Evolutionary conservation across 768 basidiomycete genomes (phyloP).

Genomic region (Boletellus ananiceps): DNA sequence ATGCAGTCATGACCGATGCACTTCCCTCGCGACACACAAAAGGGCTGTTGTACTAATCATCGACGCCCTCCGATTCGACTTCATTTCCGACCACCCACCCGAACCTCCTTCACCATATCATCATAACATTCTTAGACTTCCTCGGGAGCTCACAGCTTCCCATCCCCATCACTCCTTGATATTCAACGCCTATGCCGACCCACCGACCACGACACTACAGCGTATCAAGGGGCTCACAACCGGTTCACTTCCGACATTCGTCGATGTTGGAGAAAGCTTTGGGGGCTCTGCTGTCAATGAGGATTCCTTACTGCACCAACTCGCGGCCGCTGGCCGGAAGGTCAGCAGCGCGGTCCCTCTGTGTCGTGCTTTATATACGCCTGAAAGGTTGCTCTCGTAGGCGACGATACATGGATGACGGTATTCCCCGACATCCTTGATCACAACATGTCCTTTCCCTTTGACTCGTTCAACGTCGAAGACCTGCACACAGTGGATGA

Average conservation of each 20-base stretch:
- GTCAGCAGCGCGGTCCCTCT: conserved; percentile 32
- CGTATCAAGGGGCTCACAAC: conserved; percentile 94
- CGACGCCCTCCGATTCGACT: conserved; percentile 92
- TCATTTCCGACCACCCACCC: conserved; percentile 65
- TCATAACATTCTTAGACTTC: conserved; percentile 80
- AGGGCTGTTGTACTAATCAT: conserved; percentile 84
- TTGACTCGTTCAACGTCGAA: conserved; percentile 97
- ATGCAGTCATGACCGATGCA: conserved; percentile 52
- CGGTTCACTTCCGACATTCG: conserved; percentile 91
- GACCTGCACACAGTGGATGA: conserved; percentile 94
- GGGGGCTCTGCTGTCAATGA: conserved; percentile 82
- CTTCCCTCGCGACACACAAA: conserved; percentile 55
- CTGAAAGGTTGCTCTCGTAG: conserved; percentile 78
- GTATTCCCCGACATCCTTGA: conserved; percentile 78
- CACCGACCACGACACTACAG: conserved; percentile 93
- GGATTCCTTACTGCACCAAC: conserved; percentile 81
- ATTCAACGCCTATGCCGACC: conserved; percentile 88
- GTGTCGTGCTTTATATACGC: conserved; percentile 1
- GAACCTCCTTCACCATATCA: conserved; percentile 61
- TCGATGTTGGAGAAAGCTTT: conserved; percentile 92
- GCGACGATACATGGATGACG: conserved; percentile 95
- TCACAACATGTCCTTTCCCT: conserved; percentile 72
- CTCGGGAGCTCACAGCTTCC: conserved; percentile 58
- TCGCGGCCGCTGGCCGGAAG: conserved; percentile 53
- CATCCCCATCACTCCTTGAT: conserved; percentile 75